These are phyloP conservation scores for Evernia prunastri DNA, from an alignment of 495 filamentous ascomycete genomes.

Conservation along the genomic window DNA sequence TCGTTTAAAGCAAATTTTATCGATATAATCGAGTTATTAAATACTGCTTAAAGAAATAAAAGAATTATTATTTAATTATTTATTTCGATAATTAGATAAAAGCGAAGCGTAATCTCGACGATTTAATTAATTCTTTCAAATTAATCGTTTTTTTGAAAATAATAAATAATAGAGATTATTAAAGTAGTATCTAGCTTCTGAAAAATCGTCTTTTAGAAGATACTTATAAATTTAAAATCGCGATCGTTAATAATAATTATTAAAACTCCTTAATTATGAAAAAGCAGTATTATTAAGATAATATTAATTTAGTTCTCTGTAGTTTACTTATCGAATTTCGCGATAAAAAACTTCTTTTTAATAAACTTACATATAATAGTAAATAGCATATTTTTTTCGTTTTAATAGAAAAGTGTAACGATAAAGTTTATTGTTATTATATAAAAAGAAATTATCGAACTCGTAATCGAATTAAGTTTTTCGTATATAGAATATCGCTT, in stretches of 20 bases:
- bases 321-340: not conserved
- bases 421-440: too few species aligned
- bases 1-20: not conserved
- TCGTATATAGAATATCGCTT: too few species aligned
- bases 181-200: not conserved
- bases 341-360: not conserved
- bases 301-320: not conserved
- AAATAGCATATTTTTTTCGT: not conserved
- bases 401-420: too few species aligned
- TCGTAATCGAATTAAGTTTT: too few species aligned
- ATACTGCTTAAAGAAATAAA: not conserved
- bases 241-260: not conserved
- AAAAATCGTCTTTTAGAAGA: not conserved
- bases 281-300: not conserved
- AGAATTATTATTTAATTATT: not conserved
- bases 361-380: not conserved
- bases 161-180: not conserved
- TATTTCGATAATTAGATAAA: not conserved
- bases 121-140: not conserved
- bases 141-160: not conserved
- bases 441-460: too few species aligned
- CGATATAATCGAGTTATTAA: not conserved
- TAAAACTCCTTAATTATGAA: not conserved
- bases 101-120: not conserved
- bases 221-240: not conserved